These are phyloP conservation scores for Neurospora sp. DNA, from an alignment of 495 filamentous ascomycete genomes.

Conservation along the genomic window DNA sequence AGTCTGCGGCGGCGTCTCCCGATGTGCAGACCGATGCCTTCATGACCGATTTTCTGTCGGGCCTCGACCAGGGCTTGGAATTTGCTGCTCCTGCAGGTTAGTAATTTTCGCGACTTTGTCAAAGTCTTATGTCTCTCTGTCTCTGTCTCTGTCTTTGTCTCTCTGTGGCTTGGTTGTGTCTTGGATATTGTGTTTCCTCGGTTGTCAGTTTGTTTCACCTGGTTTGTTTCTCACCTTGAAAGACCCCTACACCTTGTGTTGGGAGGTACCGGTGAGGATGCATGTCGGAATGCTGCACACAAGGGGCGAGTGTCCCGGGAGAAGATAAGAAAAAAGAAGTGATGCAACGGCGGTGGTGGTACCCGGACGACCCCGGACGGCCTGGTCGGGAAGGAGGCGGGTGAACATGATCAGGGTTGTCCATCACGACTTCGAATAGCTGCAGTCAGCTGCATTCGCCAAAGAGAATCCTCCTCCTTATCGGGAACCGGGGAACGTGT, in stretches of 20 bases:
- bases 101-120: constrained; percentile 2
- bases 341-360: not conserved
- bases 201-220: not conserved
- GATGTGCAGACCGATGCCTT: constrained; percentile 25
- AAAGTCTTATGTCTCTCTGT: not conserved
- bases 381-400: not conserved
- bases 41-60: constrained; percentile 28
- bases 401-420: not conserved
- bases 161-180: not conserved
- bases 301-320: not conserved
- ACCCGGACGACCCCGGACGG: not conserved
- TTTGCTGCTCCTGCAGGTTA: not conserved
- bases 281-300: not conserved
- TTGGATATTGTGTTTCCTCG: not conserved
- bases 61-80: constrained; percentile 16
- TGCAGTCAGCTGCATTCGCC: constrained; percentile 3
- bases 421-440: not conserved
- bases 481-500: constrained; percentile 15
- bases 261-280: not conserved
- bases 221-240: not conserved
- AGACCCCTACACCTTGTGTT: not conserved
- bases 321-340: not conserved
- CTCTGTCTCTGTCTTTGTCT: not conserved
- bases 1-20: constrained; percentile 11
- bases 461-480: constrained; percentile 14